These are phyloP conservation scores for Trametes hirsuta DNA, from an alignment of 1,284 basidiomycete genomes.

Conservation along the genomic window DNA sequence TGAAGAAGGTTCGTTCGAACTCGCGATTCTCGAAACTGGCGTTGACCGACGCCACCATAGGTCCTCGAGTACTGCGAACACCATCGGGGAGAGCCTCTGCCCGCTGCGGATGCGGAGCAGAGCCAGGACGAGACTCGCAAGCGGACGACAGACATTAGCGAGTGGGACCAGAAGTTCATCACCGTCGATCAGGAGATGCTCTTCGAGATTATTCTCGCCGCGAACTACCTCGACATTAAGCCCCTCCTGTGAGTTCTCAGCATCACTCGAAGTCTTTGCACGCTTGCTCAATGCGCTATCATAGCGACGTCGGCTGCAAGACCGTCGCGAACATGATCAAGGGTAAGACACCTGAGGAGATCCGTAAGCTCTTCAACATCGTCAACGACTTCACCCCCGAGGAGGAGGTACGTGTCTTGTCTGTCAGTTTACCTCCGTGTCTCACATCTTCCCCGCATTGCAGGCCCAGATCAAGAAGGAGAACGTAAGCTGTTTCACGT, in stretches of 20 bases:
- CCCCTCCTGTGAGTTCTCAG: constrained; percentile 79
- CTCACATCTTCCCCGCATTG: constrained; percentile 12
- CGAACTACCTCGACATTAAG: constrained; percentile 99
- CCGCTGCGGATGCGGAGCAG: constrained; percentile 81
- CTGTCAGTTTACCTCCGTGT: constrained; percentile 10
- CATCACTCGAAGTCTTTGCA: not conserved
- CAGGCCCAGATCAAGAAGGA: constrained; percentile 99
- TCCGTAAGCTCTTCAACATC: constrained; percentile 96
- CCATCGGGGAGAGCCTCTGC: constrained; percentile 95
- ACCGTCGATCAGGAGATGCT: constrained; percentile 96
- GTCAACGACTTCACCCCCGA: constrained; percentile 99
- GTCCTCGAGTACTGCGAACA: constrained; percentile 99
- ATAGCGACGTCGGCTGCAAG: constrained; percentile 98
- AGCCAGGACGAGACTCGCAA: constrained; percentile 94
- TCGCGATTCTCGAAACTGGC: not conserved
- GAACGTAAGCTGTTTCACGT: constrained; percentile 67
- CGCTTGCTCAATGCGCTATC: not conserved
- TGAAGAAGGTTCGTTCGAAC: constrained; percentile 82
- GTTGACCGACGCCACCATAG: constrained; percentile 43
- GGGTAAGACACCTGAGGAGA: constrained; percentile 96
- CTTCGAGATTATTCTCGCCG: constrained; percentile 99
- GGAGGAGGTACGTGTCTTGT: constrained; percentile 75
- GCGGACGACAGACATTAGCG: constrained; percentile 95
- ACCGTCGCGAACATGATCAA: constrained; percentile 99
- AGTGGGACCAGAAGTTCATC: constrained; percentile 99